These are phyloP conservation scores for Malus orientalis DNA, from an alignment of 306 rosid species.

Conservation along the genomic window DNA sequence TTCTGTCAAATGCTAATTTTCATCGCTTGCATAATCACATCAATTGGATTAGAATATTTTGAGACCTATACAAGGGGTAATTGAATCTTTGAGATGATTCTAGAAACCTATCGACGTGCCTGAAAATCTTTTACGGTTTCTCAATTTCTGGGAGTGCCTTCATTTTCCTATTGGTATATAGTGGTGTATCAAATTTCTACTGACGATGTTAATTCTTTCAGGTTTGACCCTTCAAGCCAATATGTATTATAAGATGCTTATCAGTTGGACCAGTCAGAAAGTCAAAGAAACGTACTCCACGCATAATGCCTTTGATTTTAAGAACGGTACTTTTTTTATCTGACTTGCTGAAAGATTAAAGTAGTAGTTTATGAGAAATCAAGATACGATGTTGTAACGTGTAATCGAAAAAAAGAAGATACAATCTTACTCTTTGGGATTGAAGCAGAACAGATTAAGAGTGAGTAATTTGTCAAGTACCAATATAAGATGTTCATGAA, in stretches of 20 bases:
- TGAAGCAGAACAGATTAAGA: neutral
- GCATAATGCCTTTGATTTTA: slow-evolving; percentile 81
- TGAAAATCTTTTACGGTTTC: neutral
- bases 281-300: slow-evolving; percentile 68
- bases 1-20: neutral
- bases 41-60: neutral
- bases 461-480: no score
- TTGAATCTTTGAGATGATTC: neutral
- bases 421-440: neutral
- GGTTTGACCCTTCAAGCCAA: slow-evolving; percentile 90
- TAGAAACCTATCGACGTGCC: neutral
- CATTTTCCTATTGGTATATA: neutral
- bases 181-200: neutral
- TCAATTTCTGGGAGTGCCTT: slow-evolving; percentile 9
- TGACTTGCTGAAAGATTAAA: neutral
- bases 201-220: slow-evolving; percentile 32
- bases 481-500: no score
- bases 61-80: neutral
- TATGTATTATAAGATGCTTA: slow-evolving; percentile 82
- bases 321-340: slow-evolving; percentile 40
- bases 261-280: slow-evolving; percentile 96
- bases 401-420: neutral
- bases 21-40: neutral
- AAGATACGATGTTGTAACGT: neutral
- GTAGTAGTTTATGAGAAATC: neutral